Conservation (phyloP, 2,329 filamentous ascomycete genomes). For the Colletotrichum destructivum region DNA sequence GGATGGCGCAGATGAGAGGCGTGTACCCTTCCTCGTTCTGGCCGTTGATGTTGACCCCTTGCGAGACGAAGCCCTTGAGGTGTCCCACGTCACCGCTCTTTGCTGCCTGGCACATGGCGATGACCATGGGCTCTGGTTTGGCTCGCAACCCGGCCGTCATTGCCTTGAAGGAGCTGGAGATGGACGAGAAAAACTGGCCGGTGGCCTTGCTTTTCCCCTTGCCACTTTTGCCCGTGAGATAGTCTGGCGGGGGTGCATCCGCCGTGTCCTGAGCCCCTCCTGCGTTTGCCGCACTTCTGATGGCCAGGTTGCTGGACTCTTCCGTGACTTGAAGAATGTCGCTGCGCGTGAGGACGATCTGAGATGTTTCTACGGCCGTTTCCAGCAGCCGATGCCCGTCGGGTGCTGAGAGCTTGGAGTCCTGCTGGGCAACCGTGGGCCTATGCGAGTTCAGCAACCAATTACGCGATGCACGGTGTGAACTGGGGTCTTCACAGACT, state of each 20-base stretch:
- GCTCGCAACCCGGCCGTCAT: slow-evolving; percentile 51
- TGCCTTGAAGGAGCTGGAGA: slow-evolving; percentile 54
- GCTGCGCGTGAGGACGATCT: slow-evolving; percentile 24
- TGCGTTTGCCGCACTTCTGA: not conserved
- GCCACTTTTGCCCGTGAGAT: not conserved
- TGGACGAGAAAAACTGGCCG: slow-evolving; percentile 46
- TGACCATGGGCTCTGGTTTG: slow-evolving; percentile 56
- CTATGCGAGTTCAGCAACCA: slow-evolving; percentile 6
- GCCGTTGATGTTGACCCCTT: slow-evolving; percentile 55
- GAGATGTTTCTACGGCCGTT: slow-evolving; percentile 36
- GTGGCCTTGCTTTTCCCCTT: slow-evolving; percentile 40
- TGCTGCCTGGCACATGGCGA: slow-evolving; percentile 54
- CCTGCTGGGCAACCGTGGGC: slow-evolving; percentile 30
- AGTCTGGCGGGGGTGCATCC: slow-evolving; percentile 15
- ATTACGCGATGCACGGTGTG: not conserved
- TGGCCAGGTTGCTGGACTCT: slow-evolving; percentile 1
- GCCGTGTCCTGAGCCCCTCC: not conserved
- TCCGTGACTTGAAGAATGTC: slow-evolving; percentile 8
- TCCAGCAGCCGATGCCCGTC: slow-evolving; percentile 32
- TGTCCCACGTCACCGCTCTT: slow-evolving; percentile 52
- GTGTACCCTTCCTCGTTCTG: slow-evolving; percentile 54
- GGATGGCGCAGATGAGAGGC: slow-evolving; percentile 53
- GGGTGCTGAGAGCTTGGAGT: slow-evolving; percentile 24
- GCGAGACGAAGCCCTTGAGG: slow-evolving; percentile 51
- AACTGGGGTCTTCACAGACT: not conserved